Evolutionary conservation across 768 basidiomycete genomes (phyloP).

Genomic region (Boletellus ananiceps): DNA sequence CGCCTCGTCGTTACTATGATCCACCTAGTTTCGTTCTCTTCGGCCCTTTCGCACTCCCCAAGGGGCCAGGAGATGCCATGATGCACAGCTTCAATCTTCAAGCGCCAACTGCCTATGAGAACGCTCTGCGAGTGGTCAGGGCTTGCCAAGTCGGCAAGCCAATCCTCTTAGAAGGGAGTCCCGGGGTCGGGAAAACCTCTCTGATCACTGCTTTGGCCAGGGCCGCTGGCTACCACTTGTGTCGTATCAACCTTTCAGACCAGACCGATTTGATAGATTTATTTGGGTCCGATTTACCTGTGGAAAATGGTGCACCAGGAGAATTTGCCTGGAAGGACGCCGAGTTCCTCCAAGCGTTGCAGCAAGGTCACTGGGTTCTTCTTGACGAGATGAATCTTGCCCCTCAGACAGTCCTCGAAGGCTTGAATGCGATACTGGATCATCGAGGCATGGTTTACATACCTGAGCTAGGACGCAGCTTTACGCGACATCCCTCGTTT

Average conservation of each 20-base stretch:
- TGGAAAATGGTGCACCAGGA: slow-evolving; percentile 85
- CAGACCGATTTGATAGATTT: slow-evolving; percentile 96
- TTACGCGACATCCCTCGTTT: slow-evolving; percentile 86
- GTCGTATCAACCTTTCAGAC: slow-evolving; percentile 95
- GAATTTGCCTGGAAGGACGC: slow-evolving; percentile 98
- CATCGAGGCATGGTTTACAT: slow-evolving; percentile 94
- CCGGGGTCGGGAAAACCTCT: slow-evolving; percentile 97
- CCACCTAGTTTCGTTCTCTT: slow-evolving; percentile 45
- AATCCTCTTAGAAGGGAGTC: slow-evolving; percentile 93
- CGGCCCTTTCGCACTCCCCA: slow-evolving; percentile 68
- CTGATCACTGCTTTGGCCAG: slow-evolving; percentile 84
- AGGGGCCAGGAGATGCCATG: slow-evolving; percentile 42
- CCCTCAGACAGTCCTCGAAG: slow-evolving; percentile 93
- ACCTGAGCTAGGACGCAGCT: slow-evolving; percentile 89
- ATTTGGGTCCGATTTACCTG: slow-evolving; percentile 93
- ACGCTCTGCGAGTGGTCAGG: slow-evolving; percentile 82
- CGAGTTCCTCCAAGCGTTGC: slow-evolving; percentile 88
- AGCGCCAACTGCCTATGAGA: slow-evolving; percentile 85
- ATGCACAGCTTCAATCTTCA: slow-evolving; percentile 66
- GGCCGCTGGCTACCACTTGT: slow-evolving; percentile 70
- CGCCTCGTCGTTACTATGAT: slow-evolving; percentile 29
- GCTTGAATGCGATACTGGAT: slow-evolving; percentile 92
- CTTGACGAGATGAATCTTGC: slow-evolving; percentile 99
- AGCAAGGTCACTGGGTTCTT: slow-evolving; percentile 96
- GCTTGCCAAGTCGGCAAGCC: slow-evolving; percentile 90